phyloP scores from a whole-genome alignment of 73 alveolate genomes.

The Breviolum minutum region DNA sequence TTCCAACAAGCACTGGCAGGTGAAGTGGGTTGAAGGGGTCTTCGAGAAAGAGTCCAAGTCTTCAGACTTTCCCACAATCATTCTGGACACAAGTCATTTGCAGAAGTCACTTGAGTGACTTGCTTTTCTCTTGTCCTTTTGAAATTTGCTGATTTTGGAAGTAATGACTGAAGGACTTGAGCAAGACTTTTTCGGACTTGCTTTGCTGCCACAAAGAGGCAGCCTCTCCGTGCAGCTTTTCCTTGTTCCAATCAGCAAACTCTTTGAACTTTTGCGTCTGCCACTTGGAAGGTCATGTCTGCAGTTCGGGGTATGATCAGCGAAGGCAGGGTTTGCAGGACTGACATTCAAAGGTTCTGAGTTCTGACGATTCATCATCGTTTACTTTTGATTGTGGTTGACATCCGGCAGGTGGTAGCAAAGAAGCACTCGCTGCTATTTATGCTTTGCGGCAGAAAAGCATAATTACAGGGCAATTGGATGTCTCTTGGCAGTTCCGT shows the following conservation, averaged over 20 bases:
- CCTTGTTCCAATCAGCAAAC: neutral
- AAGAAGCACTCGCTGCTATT: conserved; percentile 69
- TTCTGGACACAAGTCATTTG: conserved; percentile 1
- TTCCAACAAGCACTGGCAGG: neutral
- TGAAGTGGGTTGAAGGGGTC: conserved; percentile 81
- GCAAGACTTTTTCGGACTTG: conserved; percentile 46
- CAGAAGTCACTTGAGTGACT: neutral
- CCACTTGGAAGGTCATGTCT: conserved; percentile 38
- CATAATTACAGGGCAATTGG: conserved; percentile 57
- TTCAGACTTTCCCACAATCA: conserved; percentile 52
- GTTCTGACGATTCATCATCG: neutral
- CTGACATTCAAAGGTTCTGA: neutral
- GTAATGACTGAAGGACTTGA: conserved; percentile 14
- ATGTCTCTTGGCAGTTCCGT: conserved; percentile 11
- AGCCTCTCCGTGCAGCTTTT: neutral
- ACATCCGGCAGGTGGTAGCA: conserved; percentile 58
- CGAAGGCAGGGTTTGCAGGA: conserved; percentile 10
- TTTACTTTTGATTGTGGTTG: neutral
- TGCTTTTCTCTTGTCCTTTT: neutral
- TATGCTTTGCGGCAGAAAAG: conserved; percentile 67
- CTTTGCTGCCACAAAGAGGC: conserved; percentile 69
- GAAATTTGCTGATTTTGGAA: neutral
- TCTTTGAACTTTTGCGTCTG: neutral
- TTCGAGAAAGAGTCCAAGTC: conserved; percentile 68
- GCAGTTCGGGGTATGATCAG: conserved; percentile 85